phyloP scores from a whole-genome alignment of 805 yeast species.

The Candida railenensis region DNA sequence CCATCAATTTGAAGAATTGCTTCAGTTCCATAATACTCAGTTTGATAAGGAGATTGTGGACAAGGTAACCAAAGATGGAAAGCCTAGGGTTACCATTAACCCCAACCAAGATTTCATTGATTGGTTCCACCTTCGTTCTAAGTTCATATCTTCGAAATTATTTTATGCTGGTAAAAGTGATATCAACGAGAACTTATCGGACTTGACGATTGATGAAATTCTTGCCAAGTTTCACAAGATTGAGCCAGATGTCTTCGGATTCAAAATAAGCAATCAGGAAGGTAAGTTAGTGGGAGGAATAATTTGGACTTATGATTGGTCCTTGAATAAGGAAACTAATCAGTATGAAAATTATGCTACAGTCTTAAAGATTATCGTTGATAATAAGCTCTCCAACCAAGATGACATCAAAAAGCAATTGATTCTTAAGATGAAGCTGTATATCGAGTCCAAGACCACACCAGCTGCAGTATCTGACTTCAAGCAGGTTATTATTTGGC shows the following conservation, averaged over 20 bases:
- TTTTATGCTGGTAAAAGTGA: constrained; percentile 13
- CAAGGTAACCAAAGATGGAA: constrained; percentile 25
- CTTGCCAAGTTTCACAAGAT: constrained; percentile 19
- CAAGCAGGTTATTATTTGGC: constrained; percentile 29
- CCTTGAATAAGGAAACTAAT: constrained; percentile 3
- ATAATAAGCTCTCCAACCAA: constrained; percentile 17
- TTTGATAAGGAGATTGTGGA: constrained; percentile 9
- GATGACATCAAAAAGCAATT: constrained; percentile 15
- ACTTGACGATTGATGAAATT: constrained; percentile 17
- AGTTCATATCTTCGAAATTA: constrained; percentile 24
- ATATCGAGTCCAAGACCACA: constrained; percentile 6
- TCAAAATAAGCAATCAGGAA: constrained; percentile 18
- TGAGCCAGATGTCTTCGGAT: constrained; percentile 33
- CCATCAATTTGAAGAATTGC: constrained; percentile 28
- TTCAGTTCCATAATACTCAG: constrained; percentile 19
- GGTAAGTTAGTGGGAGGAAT: constrained; percentile 27
- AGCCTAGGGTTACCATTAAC: constrained; percentile 26
- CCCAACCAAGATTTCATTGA: constrained; percentile 30
- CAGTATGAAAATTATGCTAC: constrained; percentile 21
- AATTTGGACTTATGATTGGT: constrained; percentile 41
- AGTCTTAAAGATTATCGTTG: constrained; percentile 23
- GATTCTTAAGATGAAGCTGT: constrained; percentile 9
- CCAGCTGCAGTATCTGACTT: constrained; percentile 3
- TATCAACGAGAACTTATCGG: constrained; percentile 15
- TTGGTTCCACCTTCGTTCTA: constrained; percentile 44